These are phyloP conservation scores for Penicillium sp. DNA, from an alignment of 2,329 filamentous ascomycete genomes.

Conservation along the genomic window DNA sequence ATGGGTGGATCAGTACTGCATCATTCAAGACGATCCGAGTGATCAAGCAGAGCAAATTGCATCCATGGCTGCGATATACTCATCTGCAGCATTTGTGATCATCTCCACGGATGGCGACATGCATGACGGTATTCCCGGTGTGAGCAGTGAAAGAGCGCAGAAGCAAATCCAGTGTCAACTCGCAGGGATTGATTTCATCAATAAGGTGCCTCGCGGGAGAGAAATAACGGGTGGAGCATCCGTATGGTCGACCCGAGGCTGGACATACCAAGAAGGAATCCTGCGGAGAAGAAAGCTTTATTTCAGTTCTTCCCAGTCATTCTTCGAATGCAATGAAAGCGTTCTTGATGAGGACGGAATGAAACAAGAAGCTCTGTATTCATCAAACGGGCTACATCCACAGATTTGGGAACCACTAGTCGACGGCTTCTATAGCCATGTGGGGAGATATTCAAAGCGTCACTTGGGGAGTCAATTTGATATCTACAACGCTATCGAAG, in stretches of 20 bases:
- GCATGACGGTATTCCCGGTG: not conserved
- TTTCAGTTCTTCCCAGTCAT: not conserved
- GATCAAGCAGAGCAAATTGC: not conserved
- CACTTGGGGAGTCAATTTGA: not conserved
- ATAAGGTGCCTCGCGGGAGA: not conserved
- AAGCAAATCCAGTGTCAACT: not conserved
- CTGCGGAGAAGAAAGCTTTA: not conserved
- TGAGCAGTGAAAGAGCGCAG: not conserved
- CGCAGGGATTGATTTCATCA: not conserved
- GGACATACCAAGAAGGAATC: not conserved
- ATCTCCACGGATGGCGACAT: not conserved
- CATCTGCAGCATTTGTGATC: not conserved
- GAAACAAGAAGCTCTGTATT: not conserved
- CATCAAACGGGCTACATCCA: not conserved
- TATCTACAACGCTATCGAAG: not conserved
- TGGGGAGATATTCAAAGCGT: not conserved
- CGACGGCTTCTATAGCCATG: not conserved
- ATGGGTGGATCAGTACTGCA: not conserved
- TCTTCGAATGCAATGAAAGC: not conserved
- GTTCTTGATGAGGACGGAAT: not conserved
- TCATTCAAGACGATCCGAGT: not conserved
- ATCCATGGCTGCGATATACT: not conserved
- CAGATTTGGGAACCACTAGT: not conserved
- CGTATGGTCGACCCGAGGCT: not conserved
- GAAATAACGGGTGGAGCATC: not conserved